phyloP scores from a whole-genome alignment of 2,329 filamentous ascomycete genomes.

The Eutypella sp. region DNA sequence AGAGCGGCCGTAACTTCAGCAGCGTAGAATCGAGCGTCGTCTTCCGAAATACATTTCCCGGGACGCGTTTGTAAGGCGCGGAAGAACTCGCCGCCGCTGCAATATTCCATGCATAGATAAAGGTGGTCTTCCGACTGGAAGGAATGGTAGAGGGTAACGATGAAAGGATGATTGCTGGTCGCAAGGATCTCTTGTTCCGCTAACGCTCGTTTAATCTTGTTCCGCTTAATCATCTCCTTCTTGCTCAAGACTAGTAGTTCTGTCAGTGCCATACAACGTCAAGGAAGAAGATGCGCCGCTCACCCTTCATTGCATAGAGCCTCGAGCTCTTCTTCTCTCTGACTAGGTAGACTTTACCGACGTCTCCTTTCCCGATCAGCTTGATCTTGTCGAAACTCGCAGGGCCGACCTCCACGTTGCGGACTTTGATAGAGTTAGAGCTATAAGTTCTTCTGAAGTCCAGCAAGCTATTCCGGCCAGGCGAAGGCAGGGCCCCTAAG shows the following conservation, averaged over 20 bases:
- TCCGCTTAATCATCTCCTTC: constrained; percentile 99
- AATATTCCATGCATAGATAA: constrained; percentile 99
- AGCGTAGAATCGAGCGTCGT: constrained; percentile 94
- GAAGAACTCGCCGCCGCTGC: constrained; percentile 98
- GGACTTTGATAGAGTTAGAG: constrained; percentile 97
- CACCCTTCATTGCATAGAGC: constrained; percentile 98
- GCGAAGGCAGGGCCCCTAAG: constrained; percentile 59
- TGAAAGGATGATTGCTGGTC: constrained; percentile 98
- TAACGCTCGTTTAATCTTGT: constrained; percentile 98
- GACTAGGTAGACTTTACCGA: constrained; percentile 96
- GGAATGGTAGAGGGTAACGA: constrained; percentile 96
- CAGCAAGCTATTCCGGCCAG: constrained; percentile 62
- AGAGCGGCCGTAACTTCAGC: constrained; percentile 94
- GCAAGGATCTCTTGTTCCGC: constrained; percentile 97
- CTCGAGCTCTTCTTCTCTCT: constrained; percentile 95
- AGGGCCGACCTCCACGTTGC: constrained; percentile 92
- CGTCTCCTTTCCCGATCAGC: constrained; percentile 96
- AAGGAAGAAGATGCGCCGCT: constrained; percentile 13
- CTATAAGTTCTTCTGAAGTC: constrained; percentile 94
- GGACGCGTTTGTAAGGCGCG: constrained; percentile 91
- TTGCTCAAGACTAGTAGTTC: constrained; percentile 85
- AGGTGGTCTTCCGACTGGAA: constrained; percentile 99
- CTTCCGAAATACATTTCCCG: constrained; percentile 95
- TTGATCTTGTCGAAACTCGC: constrained; percentile 99
- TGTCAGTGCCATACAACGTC: constrained; percentile 29